Evolutionary conservation across 2,329 filamentous ascomycete species (phyloP).

Genomic region (Nemania sp.): DNA sequence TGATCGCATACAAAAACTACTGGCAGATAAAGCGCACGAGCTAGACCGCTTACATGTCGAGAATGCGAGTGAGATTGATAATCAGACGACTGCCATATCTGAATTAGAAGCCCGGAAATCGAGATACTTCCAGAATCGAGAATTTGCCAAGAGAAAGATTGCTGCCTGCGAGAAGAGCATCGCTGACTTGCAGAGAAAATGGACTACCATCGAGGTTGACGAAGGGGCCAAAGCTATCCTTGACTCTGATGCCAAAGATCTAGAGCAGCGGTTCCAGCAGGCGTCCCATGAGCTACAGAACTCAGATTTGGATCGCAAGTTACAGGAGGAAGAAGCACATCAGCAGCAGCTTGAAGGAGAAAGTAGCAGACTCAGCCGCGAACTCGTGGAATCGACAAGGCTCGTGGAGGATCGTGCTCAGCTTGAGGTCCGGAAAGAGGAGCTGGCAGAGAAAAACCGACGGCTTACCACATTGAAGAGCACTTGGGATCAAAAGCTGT

Average conservation of each 20-base stretch:
- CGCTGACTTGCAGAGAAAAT: slow-evolving; percentile 64
- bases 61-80: slow-evolving; percentile 72
- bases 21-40: slow-evolving; percentile 76
- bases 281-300: slow-evolving; percentile 65
- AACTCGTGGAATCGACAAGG: slow-evolving; percentile 80
- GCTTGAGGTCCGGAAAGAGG: slow-evolving; percentile 80
- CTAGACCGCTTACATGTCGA: slow-evolving; percentile 75
- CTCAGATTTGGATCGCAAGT: slow-evolving; percentile 70
- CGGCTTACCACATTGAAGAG: slow-evolving; percentile 76
- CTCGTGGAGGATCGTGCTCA: slow-evolving; percentile 81
- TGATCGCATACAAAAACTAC: slow-evolving; percentile 72
- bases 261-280: slow-evolving; percentile 63
- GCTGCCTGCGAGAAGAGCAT: slow-evolving; percentile 72
- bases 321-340: slow-evolving; percentile 67
- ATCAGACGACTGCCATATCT: slow-evolving; percentile 72
- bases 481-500: slow-evolving; percentile 74
- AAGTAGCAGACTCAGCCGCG: slow-evolving; percentile 71
- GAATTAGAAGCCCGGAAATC: slow-evolving; percentile 75
- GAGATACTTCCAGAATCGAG: slow-evolving; percentile 72
- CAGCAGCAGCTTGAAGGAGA: slow-evolving; percentile 72
- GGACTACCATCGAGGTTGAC: slow-evolving; percentile 77
- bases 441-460: slow-evolving; percentile 71
- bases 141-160: slow-evolving; percentile 73
- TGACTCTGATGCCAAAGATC: slow-evolving; percentile 72
- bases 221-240: slow-evolving; percentile 81